These are phyloP conservation scores for Pharus latifolius DNA, from an alignment of 176 grass and related monocot species.

Conservation along the genomic window DNA sequence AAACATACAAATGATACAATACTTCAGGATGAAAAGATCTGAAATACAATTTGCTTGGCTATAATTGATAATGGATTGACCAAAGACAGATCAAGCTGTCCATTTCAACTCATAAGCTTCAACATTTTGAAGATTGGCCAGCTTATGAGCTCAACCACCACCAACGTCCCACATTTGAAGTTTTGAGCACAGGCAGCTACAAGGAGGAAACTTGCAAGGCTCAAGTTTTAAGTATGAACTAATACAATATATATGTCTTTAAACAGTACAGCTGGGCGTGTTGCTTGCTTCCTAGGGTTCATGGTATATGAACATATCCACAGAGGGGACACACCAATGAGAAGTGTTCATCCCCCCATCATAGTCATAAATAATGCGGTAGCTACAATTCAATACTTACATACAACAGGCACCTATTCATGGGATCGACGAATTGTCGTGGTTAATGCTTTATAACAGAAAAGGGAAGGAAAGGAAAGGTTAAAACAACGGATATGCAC, in stretches of 20 bases:
- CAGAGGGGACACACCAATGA: not conserved
- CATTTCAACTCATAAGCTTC: not conserved
- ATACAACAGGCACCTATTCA: conserved; percentile 19
- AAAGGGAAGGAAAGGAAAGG: not conserved
- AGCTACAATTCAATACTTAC: conserved; percentile 45
- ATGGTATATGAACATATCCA: conserved; percentile 37
- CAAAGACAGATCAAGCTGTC: conserved; percentile 17
- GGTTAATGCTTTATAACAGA: not conserved
- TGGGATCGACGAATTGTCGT: not conserved
- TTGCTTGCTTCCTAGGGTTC: conserved; percentile 18
- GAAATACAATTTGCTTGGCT: not conserved
- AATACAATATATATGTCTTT: conserved; percentile 25
- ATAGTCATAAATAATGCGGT: conserved; percentile 1
- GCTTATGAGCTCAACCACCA: not conserved
- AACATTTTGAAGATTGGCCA: not conserved
- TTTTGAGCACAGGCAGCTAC: not conserved
- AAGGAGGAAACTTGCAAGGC: not conserved
- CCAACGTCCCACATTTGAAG: not conserved
- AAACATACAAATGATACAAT: not conserved
- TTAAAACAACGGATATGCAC: conserved; percentile 9
- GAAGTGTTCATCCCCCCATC: conserved; percentile 17
- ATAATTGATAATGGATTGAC: too few relatives aligned
- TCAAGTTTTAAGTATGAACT: conserved; percentile 15
- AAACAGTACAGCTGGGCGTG: not conserved
- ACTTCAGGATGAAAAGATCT: not conserved